Percentiles rank a stretch among this genome's conserved stretches.
phyloP scores from a whole-genome alignment of 2,329 filamentous ascomycete genomes.

The Xylariaceae sp. region DNA sequence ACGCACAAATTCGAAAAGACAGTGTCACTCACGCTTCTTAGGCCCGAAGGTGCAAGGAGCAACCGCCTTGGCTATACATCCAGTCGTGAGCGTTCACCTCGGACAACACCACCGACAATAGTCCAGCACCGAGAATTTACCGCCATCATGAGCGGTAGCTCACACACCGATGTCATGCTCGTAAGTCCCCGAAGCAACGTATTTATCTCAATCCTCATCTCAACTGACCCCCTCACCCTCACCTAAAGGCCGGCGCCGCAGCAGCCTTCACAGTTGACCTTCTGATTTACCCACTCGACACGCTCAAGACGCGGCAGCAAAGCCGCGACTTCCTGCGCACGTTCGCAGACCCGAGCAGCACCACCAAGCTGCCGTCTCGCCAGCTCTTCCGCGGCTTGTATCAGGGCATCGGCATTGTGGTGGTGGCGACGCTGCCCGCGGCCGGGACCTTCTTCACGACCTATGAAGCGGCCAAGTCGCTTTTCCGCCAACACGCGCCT shows the following conservation, averaged over 20 bases:
- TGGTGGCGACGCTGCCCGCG: slow-evolving; percentile 77
- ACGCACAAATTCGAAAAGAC: too few species aligned
- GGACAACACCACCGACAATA: too few species aligned
- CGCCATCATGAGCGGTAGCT: slow-evolving; percentile 20
- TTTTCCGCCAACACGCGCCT: slow-evolving; percentile 49
- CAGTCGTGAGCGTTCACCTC: too few species aligned
- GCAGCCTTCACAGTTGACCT: slow-evolving; percentile 85
- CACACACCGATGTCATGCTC: slow-evolving; percentile 26
- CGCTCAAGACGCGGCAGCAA: slow-evolving; percentile 81
- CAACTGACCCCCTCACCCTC: not conserved
- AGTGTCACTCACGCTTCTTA: too few species aligned
- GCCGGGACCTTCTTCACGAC: slow-evolving; percentile 87
- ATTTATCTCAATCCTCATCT: not conserved
- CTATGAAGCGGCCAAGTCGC: slow-evolving; percentile 72
- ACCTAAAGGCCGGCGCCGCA: slow-evolving; percentile 68
- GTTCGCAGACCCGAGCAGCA: slow-evolving; percentile 55
- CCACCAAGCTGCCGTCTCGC: slow-evolving; percentile 43
- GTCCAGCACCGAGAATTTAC: too few species aligned
- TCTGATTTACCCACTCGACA: slow-evolving; percentile 83
- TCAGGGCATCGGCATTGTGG: slow-evolving; percentile 80
- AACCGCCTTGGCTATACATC: too few species aligned
- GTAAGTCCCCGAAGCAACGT: slow-evolving; percentile 12
- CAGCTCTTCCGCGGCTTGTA: slow-evolving; percentile 67
- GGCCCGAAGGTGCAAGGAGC: too few species aligned
- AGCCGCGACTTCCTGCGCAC: slow-evolving; percentile 68